Conservation (phyloP, 1,284 basidiomycete genomes). For the Malassezia equina region DNA sequence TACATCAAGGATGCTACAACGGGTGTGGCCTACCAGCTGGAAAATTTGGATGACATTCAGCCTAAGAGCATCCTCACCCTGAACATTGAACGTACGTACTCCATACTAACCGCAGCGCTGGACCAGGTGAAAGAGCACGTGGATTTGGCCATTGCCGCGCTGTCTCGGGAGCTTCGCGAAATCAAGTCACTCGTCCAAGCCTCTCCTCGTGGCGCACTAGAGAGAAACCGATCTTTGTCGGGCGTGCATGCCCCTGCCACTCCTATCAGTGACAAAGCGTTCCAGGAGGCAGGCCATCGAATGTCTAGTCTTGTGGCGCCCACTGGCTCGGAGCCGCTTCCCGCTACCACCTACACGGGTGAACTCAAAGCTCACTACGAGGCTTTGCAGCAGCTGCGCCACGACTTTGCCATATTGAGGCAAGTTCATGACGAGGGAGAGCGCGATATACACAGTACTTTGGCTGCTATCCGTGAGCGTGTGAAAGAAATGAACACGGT, state of each 20-base stretch:
- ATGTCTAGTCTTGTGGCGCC: constrained; percentile 7
- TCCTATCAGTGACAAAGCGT: constrained; percentile 39
- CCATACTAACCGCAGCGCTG: constrained; percentile 57
- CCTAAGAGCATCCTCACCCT: constrained; percentile 77
- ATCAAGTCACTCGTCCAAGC: constrained; percentile 60
- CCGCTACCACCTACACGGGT: not conserved
- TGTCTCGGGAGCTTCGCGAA: constrained; percentile 87
- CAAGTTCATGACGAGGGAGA: constrained; percentile 90
- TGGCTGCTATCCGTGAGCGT: constrained; percentile 66
- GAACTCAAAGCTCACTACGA: constrained; percentile 86
- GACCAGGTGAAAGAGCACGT: constrained; percentile 99
- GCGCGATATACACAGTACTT: constrained; percentile 73
- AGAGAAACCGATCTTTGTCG: not conserved
- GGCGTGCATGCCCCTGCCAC: constrained; percentile 3
- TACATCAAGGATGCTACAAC: constrained; percentile 84
- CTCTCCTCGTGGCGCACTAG: constrained; percentile 11
- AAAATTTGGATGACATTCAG: constrained; percentile 85
- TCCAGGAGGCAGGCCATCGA: constrained; percentile 27
- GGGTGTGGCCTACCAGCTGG: constrained; percentile 87
- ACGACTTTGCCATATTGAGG: constrained; percentile 82
- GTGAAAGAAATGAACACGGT: constrained; percentile 62
- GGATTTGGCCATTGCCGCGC: constrained; percentile 69
- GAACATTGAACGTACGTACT: constrained; percentile 80
- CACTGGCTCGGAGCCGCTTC: not conserved
- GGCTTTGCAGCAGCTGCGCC: constrained; percentile 80